Evolutionary conservation across 306 rosid genomes (phyloP).

Genomic region (Oxytropis ochrocephala): DNA sequence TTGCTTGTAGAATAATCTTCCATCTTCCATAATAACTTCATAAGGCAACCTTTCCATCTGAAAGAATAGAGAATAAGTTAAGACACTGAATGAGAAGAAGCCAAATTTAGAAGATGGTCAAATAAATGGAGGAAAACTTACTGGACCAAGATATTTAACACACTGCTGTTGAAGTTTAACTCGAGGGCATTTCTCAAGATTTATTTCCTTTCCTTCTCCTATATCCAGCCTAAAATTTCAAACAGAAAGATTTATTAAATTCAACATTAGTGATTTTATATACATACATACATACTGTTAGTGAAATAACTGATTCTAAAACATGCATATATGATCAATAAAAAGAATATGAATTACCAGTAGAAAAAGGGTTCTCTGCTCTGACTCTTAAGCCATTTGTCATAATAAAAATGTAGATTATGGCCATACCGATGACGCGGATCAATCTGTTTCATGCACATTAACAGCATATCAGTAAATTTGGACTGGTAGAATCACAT

Average conservation of each 20-base stretch:
- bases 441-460: constrained; percentile 55
- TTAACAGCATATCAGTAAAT: neutral
- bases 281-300: neutral
- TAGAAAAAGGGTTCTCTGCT: constrained; percentile 83
- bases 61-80: neutral
- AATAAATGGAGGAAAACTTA: constrained; percentile 25
- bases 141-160: constrained; percentile 89
- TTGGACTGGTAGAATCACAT: neutral
- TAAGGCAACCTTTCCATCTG: constrained; percentile 63
- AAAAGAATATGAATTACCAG: constrained; percentile 41
- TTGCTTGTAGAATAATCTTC: constrained; percentile 44
- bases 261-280: neutral
- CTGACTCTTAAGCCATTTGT: constrained; percentile 73
- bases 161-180: constrained; percentile 77
- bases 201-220: constrained; percentile 79
- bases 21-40: constrained; percentile 52
- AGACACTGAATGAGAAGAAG: neutral
- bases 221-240: constrained; percentile 65
- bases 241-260: neutral
- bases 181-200: constrained; percentile 51
- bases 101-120: neutral
- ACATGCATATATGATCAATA: neutral
- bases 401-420: constrained; percentile 84
- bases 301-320: neutral
- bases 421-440: constrained; percentile 94